phyloP scores from a whole-genome alignment of 2,329 filamentous ascomycete genomes.

The Sclerotiophoma versabilis region DNA sequence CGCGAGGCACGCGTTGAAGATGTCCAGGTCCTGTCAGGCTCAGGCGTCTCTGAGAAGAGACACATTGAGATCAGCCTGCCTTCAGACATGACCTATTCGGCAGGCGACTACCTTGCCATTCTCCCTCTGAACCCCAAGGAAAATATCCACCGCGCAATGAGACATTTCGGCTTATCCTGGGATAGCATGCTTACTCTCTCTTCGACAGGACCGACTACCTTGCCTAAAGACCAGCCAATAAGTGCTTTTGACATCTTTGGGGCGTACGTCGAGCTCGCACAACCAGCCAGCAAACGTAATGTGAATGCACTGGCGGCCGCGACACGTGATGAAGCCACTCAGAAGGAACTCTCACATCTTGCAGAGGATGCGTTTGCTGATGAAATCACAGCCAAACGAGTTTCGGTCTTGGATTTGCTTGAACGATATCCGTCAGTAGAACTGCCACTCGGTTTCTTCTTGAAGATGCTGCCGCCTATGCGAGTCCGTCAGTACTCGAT shows the following conservation, averaged over 20 bases:
- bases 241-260: conserved; percentile 70
- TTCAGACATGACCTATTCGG: conserved; percentile 65
- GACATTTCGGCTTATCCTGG: conserved; percentile 70
- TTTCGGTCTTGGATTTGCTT: conserved; percentile 73
- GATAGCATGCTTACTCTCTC: conserved; percentile 70
- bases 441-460: conserved; percentile 70
- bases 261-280: conserved; percentile 75
- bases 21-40: conserved; percentile 37
- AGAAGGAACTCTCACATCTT: conserved; percentile 59
- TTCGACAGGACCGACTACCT: conserved; percentile 68
- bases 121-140: conserved; percentile 72
- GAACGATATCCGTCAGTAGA: conserved; percentile 65
- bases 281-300: conserved; percentile 73
- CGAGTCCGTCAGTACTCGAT: conserved; percentile 81
- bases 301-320: conserved; percentile 59
- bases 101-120: conserved; percentile 79
- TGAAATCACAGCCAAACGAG: conserved; percentile 59
- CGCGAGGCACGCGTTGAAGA: conserved; percentile 46
- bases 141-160: conserved; percentile 69
- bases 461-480: conserved; percentile 78
- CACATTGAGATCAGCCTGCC: conserved; percentile 56
- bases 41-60: conserved; percentile 39
- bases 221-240: conserved; percentile 68
- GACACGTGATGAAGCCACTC: conserved; percentile 57
- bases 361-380: conserved; percentile 49